These are phyloP conservation scores for Parafenestella ontariensis DNA, from an alignment of 2,329 filamentous ascomycete genomes.

Conservation along the genomic window DNA sequence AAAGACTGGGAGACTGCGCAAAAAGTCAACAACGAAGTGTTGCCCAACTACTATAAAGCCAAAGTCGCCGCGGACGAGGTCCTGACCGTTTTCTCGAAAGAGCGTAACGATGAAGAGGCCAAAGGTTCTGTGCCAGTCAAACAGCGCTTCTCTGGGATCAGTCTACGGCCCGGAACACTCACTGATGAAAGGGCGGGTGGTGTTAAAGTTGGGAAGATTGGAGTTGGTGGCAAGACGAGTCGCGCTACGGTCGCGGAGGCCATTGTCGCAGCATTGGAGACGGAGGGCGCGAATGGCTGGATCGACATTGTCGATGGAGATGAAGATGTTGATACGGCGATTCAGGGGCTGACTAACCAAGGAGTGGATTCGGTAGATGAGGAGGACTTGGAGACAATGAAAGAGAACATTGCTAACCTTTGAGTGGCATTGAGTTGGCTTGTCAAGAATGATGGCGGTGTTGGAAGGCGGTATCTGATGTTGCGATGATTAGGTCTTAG, in stretches of 20 bases:
- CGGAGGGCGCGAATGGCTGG: constrained; percentile 59
- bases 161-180: constrained; percentile 59
- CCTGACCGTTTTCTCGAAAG: constrained; percentile 54
- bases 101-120: constrained; percentile 36
- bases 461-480: no score
- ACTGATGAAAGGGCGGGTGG: constrained; percentile 57
- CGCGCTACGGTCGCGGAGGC: constrained; percentile 61
- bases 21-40: constrained; percentile 56
- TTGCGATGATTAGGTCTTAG: no score
- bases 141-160: constrained; percentile 58
- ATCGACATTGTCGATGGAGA: constrained; percentile 62
- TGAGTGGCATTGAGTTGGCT: no score
- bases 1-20: constrained; percentile 55
- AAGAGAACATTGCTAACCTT: constrained; percentile 27
- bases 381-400: constrained; percentile 59
- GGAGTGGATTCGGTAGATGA: constrained; percentile 57
- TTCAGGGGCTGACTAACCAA: constrained; percentile 55
- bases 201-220: constrained; percentile 58
- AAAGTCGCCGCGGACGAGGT: constrained; percentile 65
- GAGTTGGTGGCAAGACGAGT: constrained; percentile 51
- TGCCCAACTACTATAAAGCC: constrained; percentile 61
- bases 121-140: constrained; percentile 32
- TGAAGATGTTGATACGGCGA: constrained; percentile 54
- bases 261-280: constrained; percentile 57
- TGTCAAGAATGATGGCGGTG: no score